Evolutionary conservation across 2,329 filamentous ascomycete genomes (phyloP).

Genomic region (Cryphonectria japonica): DNA sequence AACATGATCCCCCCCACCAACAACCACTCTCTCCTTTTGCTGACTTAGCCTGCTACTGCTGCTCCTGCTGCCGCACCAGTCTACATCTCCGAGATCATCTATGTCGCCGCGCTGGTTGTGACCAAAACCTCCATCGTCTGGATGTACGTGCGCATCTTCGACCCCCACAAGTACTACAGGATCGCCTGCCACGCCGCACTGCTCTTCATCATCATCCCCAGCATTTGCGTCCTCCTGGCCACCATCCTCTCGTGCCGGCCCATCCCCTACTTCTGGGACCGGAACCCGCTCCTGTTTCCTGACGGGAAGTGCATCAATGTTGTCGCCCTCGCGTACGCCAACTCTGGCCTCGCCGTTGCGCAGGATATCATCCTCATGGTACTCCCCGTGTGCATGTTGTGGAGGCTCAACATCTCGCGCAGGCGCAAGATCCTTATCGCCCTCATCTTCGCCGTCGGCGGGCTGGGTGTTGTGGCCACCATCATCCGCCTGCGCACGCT

Average conservation of each 20-base stretch:
- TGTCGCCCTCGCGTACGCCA: conserved; percentile 24
- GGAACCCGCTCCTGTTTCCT: conserved; percentile 11
- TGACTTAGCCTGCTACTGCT: neutral
- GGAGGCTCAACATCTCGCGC: conserved; percentile 27
- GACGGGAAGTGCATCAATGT: conserved; percentile 24
- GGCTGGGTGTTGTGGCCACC: conserved; percentile 24
- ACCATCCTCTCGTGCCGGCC: conserved; percentile 31
- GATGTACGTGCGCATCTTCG: conserved; percentile 29
- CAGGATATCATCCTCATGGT: conserved; percentile 27
- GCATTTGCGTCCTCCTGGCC: conserved; percentile 17
- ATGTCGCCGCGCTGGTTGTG: conserved; percentile 25
- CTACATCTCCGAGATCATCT: conserved; percentile 28
- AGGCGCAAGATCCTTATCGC: conserved; percentile 26
- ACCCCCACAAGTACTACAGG: conserved; percentile 23
- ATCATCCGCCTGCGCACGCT: conserved; percentile 22
- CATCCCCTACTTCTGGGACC: conserved; percentile 27
- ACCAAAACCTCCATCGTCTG: conserved; percentile 26
- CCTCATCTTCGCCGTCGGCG: conserved; percentile 27
- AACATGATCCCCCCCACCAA: neutral
- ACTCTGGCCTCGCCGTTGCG: conserved; percentile 23
- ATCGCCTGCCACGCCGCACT: conserved; percentile 23
- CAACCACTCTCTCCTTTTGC: neutral
- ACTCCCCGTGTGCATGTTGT: conserved; percentile 27
- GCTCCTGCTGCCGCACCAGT: neutral
- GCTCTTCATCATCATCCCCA: conserved; percentile 24